Evolutionary conservation across 2,329 filamentous ascomycete genomes (phyloP).

Genomic region (Aureobasidium melanogenum): DNA sequence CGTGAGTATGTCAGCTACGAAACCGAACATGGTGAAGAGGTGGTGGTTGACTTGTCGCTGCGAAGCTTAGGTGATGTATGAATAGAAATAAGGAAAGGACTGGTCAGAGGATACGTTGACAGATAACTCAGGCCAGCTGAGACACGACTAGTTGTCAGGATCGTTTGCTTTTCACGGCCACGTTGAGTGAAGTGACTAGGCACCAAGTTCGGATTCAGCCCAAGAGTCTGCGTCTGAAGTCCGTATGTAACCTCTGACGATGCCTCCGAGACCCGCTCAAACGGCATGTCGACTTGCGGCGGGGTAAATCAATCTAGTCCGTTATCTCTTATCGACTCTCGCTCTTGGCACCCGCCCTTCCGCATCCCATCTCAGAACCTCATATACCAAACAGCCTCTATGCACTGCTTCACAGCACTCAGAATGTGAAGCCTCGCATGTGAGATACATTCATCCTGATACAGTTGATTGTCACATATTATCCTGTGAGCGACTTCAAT

Average conservation of each 20-base stretch:
- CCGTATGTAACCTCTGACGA: not conserved
- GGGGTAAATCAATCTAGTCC: not conserved
- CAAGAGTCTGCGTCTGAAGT: not conserved
- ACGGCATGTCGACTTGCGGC: not conserved
- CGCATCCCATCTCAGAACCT: not conserved
- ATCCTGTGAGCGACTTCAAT: not conserved
- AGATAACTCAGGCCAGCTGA: slow-evolving; percentile 1
- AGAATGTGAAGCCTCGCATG: not conserved
- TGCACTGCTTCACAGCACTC: not conserved
- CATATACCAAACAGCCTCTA: not conserved
- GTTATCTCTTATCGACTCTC: not conserved
- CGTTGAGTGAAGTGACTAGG: not conserved
- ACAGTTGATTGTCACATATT: not conserved
- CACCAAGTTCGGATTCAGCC: not conserved
- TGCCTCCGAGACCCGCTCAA: not conserved
- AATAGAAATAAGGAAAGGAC: not conserved
- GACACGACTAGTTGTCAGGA: not conserved
- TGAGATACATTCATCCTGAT: not conserved
- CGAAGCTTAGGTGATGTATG: not conserved
- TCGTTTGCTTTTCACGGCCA: not conserved
- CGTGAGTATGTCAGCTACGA: slow-evolving; percentile 70
- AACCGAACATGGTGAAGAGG: slow-evolving; percentile 56
- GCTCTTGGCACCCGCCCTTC: not conserved
- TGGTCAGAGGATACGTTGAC: not conserved
- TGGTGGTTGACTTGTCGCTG: not conserved